Base-by-base conservation (phyloP, 805 yeast species). In the Sungouiella blattae region DNA sequence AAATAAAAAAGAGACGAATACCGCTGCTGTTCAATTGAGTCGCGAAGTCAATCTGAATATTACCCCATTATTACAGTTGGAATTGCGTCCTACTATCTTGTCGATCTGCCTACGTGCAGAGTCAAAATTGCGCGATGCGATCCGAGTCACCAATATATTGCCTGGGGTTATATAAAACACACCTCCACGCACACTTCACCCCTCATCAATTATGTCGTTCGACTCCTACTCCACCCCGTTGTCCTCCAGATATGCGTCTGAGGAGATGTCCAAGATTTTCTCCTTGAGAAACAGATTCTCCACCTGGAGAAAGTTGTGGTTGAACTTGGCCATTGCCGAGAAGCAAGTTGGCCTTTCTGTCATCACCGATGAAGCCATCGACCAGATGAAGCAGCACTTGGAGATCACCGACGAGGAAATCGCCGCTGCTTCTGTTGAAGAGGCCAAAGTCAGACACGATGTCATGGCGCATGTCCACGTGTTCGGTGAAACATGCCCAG, bases 391-490 rank as follows among this genome's bases (percentile, higher is more conserved):
- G 45, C 59, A 70, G 15, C 83, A 93, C 62, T 69, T 91, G 53
- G 75, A 64, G 33, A 88, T 93, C 67, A 81, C 96, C 6, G 97
- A 91, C 60, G 94, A 86, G 50, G 98, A 94, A 57, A 87, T 93
- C 46, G 87, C 73, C 39, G 84, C 72, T 39, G 98, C 98, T 28
- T 70, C 89, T 39, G 78, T 77, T 49, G 97, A 93, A 68, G 98
- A 93, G 67, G 96, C 98, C 35, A 88, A 84, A 61, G 98, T 93
- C 39, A 85, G 98, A 71, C 98, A 93, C 64, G 98, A 93, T 60
- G 98, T 93, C 52, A 93, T 93, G 98, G 96, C 98, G 37, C 98
- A 93, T 53, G 98, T 93, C 38, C 98, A 93, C 59, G 86, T 83
- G 39, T 93, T 85, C 60, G 98, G 98, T 49, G 74, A 81, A 52